phyloP scores from a whole-genome alignment of 2,329 filamentous ascomycete species.

The Metarhizium sp. region DNA sequence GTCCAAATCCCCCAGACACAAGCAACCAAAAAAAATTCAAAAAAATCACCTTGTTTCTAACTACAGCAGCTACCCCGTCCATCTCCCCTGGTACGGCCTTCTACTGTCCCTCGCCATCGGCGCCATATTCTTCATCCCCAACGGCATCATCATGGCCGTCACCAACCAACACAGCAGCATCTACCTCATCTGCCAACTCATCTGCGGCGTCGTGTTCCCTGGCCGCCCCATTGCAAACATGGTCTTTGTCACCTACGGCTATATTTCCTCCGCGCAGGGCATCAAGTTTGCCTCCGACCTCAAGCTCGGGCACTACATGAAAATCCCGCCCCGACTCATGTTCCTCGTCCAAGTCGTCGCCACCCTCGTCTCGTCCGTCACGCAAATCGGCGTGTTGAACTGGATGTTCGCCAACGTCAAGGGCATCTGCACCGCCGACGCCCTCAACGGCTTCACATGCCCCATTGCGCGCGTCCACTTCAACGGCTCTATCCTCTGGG shows the following conservation, averaged over 20 bases:
- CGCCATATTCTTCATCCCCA: constrained; percentile 76
- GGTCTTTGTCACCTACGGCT: constrained; percentile 88
- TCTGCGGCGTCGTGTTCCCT: constrained; percentile 74
- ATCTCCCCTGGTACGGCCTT: constrained; percentile 80
- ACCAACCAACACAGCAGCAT: constrained; percentile 84
- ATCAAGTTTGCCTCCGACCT: constrained; percentile 84
- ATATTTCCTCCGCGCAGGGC: constrained; percentile 80
- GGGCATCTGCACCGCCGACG: constrained; percentile 66
- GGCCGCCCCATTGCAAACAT: constrained; percentile 84
- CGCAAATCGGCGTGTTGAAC: constrained; percentile 76
- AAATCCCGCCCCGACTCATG: constrained; percentile 69
- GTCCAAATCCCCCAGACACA: not conserved
- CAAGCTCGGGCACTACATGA: constrained; percentile 84
- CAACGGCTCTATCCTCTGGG: constrained; percentile 85
- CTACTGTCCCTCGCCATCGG: constrained; percentile 71
- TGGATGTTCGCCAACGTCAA: constrained; percentile 80
- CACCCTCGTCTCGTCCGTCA: constrained; percentile 66
- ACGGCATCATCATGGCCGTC: constrained; percentile 87
- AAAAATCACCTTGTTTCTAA: not conserved
- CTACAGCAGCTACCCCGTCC: constrained; percentile 56
- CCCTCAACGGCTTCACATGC: constrained; percentile 82
- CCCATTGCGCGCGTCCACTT: constrained; percentile 83
- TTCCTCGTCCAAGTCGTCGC: constrained; percentile 72
- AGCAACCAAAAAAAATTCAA: not conserved
- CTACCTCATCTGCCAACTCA: constrained; percentile 77